phyloP scores from a whole-genome alignment of 441 rosid species.

The Pelargonium citronellum region DNA sequence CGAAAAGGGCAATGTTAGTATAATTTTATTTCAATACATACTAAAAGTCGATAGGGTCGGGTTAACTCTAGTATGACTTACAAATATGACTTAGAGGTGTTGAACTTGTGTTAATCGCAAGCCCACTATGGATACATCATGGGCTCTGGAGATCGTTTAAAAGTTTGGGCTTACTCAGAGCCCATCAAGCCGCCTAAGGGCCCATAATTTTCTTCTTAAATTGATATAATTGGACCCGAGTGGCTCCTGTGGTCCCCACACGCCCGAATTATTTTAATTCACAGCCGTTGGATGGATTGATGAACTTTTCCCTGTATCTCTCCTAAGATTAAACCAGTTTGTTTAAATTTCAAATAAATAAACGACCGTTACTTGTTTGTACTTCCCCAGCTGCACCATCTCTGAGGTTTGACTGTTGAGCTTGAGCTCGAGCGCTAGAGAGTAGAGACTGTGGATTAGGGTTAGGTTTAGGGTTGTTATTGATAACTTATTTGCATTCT shows the following conservation, averaged over 20 bases:
- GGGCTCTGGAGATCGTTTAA: too few relatives aligned
- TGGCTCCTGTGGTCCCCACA: neutral
- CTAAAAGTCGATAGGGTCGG: too few relatives aligned
- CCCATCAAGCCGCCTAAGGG: neutral
- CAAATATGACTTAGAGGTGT: too few relatives aligned
- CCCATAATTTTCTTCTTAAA: neutral
- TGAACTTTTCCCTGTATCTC: neutral
- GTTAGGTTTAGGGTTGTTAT: too few relatives aligned
- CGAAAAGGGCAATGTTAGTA: too few relatives aligned
- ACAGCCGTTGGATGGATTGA: slow-evolving; percentile 1
- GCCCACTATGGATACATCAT: too few relatives aligned
- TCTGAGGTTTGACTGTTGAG: neutral
- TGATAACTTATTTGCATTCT: too few relatives aligned
- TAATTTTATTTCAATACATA: too few relatives aligned
- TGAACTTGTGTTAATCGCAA: too few relatives aligned
- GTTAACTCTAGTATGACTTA: too few relatives aligned
- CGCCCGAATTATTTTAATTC: neutral
- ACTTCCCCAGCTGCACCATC: neutral
- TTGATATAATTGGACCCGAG: neutral
- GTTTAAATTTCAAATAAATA: slow-evolving; percentile 6
- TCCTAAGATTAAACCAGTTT: neutral
- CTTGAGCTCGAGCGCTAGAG: neutral
- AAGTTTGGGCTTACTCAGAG: neutral
- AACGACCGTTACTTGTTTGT: neutral
- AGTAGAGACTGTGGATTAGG: neutral